Percentiles rank a stretch among this genome's conserved stretches.
Evolutionary conservation across 768 basidiomycete genomes (phyloP).

Genomic region (Amylocystis lapponica): DNA sequence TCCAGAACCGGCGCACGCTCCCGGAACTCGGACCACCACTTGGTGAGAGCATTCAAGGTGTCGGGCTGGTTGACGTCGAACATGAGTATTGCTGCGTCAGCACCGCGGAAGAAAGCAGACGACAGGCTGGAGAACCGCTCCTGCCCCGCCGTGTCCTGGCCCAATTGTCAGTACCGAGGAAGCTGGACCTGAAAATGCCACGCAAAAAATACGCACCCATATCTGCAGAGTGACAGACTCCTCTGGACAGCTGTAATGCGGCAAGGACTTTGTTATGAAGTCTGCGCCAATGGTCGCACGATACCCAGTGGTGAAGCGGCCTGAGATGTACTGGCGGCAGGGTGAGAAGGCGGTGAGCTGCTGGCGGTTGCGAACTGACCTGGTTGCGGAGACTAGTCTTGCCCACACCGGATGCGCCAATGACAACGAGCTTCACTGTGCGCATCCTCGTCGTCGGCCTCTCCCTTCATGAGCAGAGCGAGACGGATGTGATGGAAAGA

Average conservation of each 20-base stretch:
- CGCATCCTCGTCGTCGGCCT: slow-evolving; percentile 37
- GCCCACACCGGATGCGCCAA: slow-evolving; percentile 81
- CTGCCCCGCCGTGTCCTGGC: slow-evolving; percentile 80
- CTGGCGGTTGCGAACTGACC: slow-evolving; percentile 35
- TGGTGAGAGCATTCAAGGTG: slow-evolving; percentile 50
- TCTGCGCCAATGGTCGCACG: slow-evolving; percentile 88
- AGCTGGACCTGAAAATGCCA: slow-evolving; percentile 1
- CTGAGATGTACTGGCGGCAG: slow-evolving; percentile 59
- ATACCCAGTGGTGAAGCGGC: slow-evolving; percentile 70
- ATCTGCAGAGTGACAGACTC: slow-evolving; percentile 66
- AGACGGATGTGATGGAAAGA: no score
- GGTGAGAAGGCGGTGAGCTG: background rate
- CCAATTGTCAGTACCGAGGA: no score
- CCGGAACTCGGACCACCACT: slow-evolving; percentile 80
- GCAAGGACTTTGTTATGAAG: slow-evolving; percentile 72
- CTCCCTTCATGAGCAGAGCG: slow-evolving; percentile 2
- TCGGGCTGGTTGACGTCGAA: slow-evolving; percentile 71
- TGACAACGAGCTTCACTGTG: slow-evolving; percentile 76
- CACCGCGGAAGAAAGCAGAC: slow-evolving; percentile 78
- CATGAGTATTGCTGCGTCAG: slow-evolving; percentile 76
- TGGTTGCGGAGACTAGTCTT: slow-evolving; percentile 77
- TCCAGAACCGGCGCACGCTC: slow-evolving; percentile 61
- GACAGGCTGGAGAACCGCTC: slow-evolving; percentile 84
- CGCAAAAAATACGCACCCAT: slow-evolving; percentile 38
- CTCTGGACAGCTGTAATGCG: slow-evolving; percentile 48